Evolutionary conservation across 257 asterid species (phyloP).

Genomic region (Linderniella brevidens): DNA sequence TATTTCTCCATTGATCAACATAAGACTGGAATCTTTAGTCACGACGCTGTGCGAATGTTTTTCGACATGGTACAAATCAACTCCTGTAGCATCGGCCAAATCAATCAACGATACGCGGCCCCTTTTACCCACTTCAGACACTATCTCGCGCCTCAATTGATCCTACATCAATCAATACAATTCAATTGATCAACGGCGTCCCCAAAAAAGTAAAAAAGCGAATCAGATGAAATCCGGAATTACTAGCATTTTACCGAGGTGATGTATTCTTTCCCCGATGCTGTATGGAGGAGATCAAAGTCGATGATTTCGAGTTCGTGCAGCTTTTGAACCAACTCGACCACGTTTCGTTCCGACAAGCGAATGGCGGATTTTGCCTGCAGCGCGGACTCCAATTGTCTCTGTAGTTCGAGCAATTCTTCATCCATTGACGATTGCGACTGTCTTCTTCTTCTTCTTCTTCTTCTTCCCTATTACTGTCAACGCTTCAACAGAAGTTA

Average conservation of each 20-base stretch:
- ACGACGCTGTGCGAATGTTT: constrained; percentile 62
- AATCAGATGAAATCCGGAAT: background rate
- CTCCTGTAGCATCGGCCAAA: constrained; percentile 59
- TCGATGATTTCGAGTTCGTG: constrained; percentile 72
- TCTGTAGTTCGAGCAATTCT: constrained; percentile 79
- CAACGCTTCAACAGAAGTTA: too few relatives aligned
- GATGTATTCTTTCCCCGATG: constrained; percentile 90
- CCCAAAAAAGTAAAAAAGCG: background rate
- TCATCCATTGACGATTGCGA: constrained; percentile 52
- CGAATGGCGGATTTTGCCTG: constrained; percentile 87
- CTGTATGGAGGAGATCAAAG: constrained; percentile 89
- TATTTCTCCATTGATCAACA: constrained; percentile 84
- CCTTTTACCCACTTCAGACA: constrained; percentile 34
- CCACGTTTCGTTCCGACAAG: constrained; percentile 90
- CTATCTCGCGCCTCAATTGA: constrained; percentile 73
- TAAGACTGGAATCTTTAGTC: constrained; percentile 44
- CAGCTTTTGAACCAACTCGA: constrained; percentile 88
- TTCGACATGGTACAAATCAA: constrained; percentile 84
- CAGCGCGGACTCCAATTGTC: constrained; percentile 87
- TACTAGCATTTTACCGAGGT: constrained; percentile 41
- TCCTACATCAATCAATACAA: constrained; percentile 32
- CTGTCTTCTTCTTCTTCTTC: background rate
- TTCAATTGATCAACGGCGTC: constrained; percentile 4
- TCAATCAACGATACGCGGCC: constrained; percentile 82
- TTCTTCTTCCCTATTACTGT: too few relatives aligned